phyloP scores from a whole-genome alignment of 2,329 filamentous ascomycete genomes.

The Cladosporium velox region DNA sequence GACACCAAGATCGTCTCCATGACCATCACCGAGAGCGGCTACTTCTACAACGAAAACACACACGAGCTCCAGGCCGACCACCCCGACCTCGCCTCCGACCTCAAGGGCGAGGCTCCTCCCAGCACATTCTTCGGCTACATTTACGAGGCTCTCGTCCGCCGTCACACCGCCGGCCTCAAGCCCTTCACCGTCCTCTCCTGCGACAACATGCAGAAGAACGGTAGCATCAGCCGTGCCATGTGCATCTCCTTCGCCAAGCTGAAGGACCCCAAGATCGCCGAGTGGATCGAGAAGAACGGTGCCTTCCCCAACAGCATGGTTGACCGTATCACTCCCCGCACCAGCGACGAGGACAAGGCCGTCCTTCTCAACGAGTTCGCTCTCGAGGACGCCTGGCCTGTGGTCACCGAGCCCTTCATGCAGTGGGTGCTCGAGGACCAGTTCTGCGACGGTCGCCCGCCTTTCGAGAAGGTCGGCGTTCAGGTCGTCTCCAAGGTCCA shows the following conservation, averaged over 20 bases:
- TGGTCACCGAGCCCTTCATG: slow-evolving; percentile 59
- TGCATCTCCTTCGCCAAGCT: slow-evolving; percentile 53
- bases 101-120: slow-evolving; percentile 48
- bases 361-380: slow-evolving; percentile 49
- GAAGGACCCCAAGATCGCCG: slow-evolving; percentile 50
- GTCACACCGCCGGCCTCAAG: slow-evolving; percentile 49
- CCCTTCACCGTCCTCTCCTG: slow-evolving; percentile 59
- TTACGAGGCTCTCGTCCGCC: slow-evolving; percentile 53
- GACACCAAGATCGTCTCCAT: slow-evolving; percentile 58
- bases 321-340: slow-evolving; percentile 58
- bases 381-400: slow-evolving; percentile 55
- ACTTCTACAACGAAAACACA: slow-evolving; percentile 62
- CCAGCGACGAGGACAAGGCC: slow-evolving; percentile 48
- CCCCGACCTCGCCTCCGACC: slow-evolving; percentile 53
- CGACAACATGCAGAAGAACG: slow-evolving; percentile 62
- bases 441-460: slow-evolving; percentile 54
- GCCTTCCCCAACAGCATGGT: slow-evolving; percentile 60
- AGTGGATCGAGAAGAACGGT: slow-evolving; percentile 52
- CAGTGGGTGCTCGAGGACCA: slow-evolving; percentile 59
- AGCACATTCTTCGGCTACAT: slow-evolving; percentile 56
- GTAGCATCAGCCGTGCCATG: slow-evolving; percentile 56
- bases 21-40: slow-evolving; percentile 59
- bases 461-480: slow-evolving; percentile 56
- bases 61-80: slow-evolving; percentile 53
- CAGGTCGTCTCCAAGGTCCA: slow-evolving; percentile 56